phyloP scores from a whole-genome alignment of 225 moss, liverwort and hornwort genomes.

The Rhytidiadelphus loreus region DNA sequence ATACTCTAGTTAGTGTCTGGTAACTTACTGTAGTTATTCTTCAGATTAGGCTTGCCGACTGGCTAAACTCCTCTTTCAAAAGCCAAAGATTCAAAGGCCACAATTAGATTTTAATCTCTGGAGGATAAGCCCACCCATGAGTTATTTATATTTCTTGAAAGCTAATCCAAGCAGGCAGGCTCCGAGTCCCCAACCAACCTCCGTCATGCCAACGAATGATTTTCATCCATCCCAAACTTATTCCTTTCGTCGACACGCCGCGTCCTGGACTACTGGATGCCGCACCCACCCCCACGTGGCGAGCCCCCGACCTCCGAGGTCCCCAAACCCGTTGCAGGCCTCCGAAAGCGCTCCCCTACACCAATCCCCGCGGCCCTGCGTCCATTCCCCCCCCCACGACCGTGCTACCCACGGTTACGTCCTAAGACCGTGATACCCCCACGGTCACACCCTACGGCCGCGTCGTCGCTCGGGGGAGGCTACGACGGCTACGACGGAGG shows the following conservation, averaged over 20 bases:
- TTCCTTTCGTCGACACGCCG: not conserved
- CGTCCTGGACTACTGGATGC: not conserved
- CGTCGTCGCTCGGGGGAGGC: not conserved
- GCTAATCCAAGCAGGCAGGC: not conserved
- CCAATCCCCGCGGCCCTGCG: not conserved
- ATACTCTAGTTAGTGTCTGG: not conserved
- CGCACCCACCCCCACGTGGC: not conserved
- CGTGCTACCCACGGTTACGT: not conserved
- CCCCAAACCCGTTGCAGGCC: not conserved
- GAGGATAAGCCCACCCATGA: not conserved
- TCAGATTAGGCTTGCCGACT: not conserved
- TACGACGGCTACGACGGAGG: not conserved
- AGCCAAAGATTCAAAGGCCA: not conserved
- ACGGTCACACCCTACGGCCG: not conserved
- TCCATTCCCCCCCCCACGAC: not conserved
- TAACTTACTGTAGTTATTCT: not conserved
- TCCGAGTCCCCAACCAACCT: too few relatives aligned
- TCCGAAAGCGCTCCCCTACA: not conserved
- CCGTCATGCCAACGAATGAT: not conserved
- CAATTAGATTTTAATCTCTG: not conserved
- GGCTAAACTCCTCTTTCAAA: not conserved
- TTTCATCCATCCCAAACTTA: not conserved
- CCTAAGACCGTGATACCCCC: not conserved
- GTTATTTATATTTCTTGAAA: not conserved
- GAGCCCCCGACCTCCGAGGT: not conserved